Evolutionary conservation across 2,329 filamentous ascomycete species (phyloP).

Genomic region (Xylaria sp.): DNA sequence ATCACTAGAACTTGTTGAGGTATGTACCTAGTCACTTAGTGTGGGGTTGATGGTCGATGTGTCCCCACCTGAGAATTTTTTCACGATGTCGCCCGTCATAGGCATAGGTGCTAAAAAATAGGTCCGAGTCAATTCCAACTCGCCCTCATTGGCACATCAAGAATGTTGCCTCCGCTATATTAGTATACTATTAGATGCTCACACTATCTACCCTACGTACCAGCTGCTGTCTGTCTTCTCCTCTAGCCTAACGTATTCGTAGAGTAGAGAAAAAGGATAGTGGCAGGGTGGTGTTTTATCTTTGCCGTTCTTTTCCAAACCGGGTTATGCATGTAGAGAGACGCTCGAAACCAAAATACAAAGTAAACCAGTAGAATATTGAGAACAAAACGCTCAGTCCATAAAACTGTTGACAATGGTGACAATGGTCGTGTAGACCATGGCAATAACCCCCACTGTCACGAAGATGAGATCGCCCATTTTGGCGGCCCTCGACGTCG

Average conservation of each 20-base stretch:
- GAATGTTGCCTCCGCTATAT: not conserved
- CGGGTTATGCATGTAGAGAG: constrained; percentile 10
- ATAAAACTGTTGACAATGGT: constrained; percentile 62
- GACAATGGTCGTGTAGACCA: constrained; percentile 77
- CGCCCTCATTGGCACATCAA: not conserved
- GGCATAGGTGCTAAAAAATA: not conserved
- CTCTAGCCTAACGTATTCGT: not conserved
- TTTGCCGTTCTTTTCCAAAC: constrained; percentile 25
- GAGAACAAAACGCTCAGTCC: constrained; percentile 26
- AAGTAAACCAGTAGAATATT: not conserved
- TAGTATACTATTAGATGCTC: not conserved
- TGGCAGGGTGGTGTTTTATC: not conserved
- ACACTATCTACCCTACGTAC: not conserved
- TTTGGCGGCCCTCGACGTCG: constrained; percentile 66
- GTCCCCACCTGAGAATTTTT: not conserved
- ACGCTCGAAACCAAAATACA: not conserved
- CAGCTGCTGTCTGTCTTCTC: not conserved
- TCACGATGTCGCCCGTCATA: not conserved
- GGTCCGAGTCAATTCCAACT: not conserved
- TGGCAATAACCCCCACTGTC: constrained; percentile 70
- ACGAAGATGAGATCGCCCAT: constrained; percentile 71
- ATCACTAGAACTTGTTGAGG: not conserved
- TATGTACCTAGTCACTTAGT: not conserved
- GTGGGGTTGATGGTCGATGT: not conserved
- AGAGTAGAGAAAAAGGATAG: not conserved